Conservation (phyloP, 495 filamentous ascomycete genomes). For the Neurospora sp. region DNA sequence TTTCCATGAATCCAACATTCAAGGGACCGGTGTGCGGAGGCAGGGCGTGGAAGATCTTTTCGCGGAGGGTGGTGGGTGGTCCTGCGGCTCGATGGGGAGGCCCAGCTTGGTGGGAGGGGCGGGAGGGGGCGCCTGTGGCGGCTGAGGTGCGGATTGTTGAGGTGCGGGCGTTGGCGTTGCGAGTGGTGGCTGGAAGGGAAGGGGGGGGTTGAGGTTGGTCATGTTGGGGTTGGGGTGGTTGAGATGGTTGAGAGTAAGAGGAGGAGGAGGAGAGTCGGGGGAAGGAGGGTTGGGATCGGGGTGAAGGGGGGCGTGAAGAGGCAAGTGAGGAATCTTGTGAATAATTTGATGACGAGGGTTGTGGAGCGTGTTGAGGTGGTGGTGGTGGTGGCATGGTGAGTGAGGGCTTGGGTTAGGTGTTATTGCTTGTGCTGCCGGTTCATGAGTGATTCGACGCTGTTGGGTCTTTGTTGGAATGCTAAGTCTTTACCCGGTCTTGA, state of each 20-base stretch:
- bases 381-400: not conserved
- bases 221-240: not conserved
- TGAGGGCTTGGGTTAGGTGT: not conserved
- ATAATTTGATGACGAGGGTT: not conserved
- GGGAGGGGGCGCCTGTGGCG: not conserved
- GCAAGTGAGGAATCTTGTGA: not conserved
- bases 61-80: conserved; percentile 18
- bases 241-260: not conserved
- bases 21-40: conserved; percentile 53
- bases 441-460: not conserved
- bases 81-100: not conserved
- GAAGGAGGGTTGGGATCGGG: not conserved
- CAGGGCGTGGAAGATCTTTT: conserved; percentile 41
- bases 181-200: not conserved
- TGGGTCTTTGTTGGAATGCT: not conserved
- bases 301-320: not conserved
- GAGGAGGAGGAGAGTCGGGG: not conserved
- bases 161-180: not conserved
- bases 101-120: not conserved
- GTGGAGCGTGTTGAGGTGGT: not conserved
- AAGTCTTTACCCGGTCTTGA: no score
- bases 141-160: not conserved
- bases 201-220: not conserved
- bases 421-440: not conserved
- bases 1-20: conserved; percentile 51